Conservation (phyloP, 208 protist genomes). For the Jaenimonas drosophilae region DNA sequence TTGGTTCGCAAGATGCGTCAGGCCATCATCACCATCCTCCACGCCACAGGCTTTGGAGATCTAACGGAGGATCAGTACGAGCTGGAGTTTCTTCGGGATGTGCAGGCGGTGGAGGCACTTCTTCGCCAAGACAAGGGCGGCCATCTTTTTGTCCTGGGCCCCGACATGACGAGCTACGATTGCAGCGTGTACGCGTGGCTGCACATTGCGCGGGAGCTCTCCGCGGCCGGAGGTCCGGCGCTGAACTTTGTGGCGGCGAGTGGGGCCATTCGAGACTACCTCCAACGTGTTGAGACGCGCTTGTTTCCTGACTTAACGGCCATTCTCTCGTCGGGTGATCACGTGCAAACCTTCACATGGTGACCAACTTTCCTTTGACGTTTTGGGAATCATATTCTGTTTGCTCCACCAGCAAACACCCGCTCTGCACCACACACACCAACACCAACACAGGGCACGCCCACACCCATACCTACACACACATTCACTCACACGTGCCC, state of each 20-base stretch:
- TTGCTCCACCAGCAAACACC: too few species aligned
- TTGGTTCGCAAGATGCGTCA: constrained; percentile 42
- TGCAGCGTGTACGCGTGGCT: constrained; percentile 58
- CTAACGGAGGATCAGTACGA: constrained; percentile 36
- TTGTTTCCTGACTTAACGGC: constrained; percentile 67
- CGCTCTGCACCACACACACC: too few species aligned
- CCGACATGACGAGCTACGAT: constrained; percentile 49
- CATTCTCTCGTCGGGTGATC: too few species aligned
- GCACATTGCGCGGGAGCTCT: constrained; percentile 39
- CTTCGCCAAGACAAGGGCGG: constrained; percentile 12
- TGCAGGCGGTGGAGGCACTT: constrained; percentile 49
- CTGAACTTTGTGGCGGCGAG: constrained; percentile 34
- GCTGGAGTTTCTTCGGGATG: constrained; percentile 44
- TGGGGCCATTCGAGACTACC: constrained; percentile 25
- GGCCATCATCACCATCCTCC: constrained; percentile 31
- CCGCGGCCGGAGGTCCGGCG: constrained; percentile 24
- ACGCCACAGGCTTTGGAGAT: constrained; percentile 39
- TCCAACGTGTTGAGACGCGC: constrained; percentile 29
- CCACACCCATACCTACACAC: too few species aligned
- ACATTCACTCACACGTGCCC: too few species aligned
- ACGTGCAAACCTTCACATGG: too few species aligned
- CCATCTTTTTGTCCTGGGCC: constrained; percentile 37
- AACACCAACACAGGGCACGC: too few species aligned
- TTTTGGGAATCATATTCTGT: too few species aligned
- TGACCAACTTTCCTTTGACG: too few species aligned